Conservation (phyloP, 345 rosid species). For the Ceriops decandra region DNA sequence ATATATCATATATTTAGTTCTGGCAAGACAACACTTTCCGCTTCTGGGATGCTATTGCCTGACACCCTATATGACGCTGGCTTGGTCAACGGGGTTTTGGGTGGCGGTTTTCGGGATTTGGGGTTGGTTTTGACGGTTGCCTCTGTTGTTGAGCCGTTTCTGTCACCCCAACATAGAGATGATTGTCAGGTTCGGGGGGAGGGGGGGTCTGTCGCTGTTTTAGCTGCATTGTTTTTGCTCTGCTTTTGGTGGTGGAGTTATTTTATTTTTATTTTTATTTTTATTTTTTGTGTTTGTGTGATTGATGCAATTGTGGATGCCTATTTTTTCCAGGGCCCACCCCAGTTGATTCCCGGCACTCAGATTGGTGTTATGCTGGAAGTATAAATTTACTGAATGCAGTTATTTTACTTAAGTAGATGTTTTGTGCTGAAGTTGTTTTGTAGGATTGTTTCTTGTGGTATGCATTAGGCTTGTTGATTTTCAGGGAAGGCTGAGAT, state of each 20-base stretch:
- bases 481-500: constrained; percentile 39
- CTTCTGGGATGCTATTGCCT: constrained; percentile 79
- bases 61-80: constrained; percentile 37
- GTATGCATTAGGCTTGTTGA: constrained; percentile 11
- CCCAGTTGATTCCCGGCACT: constrained; percentile 73
- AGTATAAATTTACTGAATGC: constrained; percentile 35
- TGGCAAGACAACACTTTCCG: constrained; percentile 78
- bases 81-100: constrained; percentile 36
- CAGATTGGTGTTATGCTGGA: constrained; percentile 68
- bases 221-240: neutral
- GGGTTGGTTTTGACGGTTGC: constrained; percentile 71
- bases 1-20: constrained; percentile 39
- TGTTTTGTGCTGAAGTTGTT: neutral
- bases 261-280: neutral
- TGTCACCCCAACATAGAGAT: constrained; percentile 41
- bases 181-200: constrained; percentile 44
- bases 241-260: neutral
- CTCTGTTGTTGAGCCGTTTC: constrained; percentile 78
- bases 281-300: too few relatives aligned
- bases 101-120: constrained; percentile 23
- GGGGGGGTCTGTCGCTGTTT: neutral
- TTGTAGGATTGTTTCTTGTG: constrained; percentile 1
- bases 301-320: constrained; percentile 8
- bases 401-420: constrained; percentile 20
- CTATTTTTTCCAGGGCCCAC: constrained; percentile 45